Evolutionary conservation across 768 basidiomycete genomes (phyloP).

Genomic region (Suillus brevipes): DNA sequence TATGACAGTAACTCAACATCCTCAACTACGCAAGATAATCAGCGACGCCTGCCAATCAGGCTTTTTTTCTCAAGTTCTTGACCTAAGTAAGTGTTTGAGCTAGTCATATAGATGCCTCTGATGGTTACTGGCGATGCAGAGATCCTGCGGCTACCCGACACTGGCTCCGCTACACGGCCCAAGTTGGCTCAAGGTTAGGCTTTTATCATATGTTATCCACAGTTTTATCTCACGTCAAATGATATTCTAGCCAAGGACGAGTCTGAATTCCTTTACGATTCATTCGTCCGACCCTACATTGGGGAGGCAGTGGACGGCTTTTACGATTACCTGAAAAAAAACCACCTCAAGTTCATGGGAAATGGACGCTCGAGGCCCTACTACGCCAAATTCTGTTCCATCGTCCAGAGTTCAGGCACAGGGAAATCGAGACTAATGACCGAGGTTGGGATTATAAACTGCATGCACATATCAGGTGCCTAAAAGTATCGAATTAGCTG

Average conservation of each 20-base stretch:
- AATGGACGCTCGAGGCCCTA: not conserved
- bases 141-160: too few relatives aligned
- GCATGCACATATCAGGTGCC: not conserved
- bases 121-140: too few relatives aligned
- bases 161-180: too few relatives aligned
- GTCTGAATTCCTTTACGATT: not conserved
- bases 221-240: too few relatives aligned
- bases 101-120: too few relatives aligned
- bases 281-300: constrained; percentile 4
- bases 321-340: constrained; percentile 17
- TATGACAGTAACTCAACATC: too few relatives aligned
- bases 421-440: constrained; percentile 21
- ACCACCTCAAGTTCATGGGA: constrained; percentile 7
- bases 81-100: too few relatives aligned
- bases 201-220: too few relatives aligned
- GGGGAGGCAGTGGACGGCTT: constrained; percentile 16
- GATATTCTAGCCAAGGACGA: not conserved
- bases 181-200: too few relatives aligned
- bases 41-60: too few relatives aligned
- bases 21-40: too few relatives aligned
- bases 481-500: constrained; percentile 7
- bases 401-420: constrained; percentile 22
- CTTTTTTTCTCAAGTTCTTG: too few relatives aligned
- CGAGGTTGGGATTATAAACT: constrained; percentile 1
- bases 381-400: constrained; percentile 15